Evolutionary conservation across 345 rosid genomes (phyloP), one percentile per base, ranked within the genome.

Genomic region (Aurinia saxatilis): DNA sequence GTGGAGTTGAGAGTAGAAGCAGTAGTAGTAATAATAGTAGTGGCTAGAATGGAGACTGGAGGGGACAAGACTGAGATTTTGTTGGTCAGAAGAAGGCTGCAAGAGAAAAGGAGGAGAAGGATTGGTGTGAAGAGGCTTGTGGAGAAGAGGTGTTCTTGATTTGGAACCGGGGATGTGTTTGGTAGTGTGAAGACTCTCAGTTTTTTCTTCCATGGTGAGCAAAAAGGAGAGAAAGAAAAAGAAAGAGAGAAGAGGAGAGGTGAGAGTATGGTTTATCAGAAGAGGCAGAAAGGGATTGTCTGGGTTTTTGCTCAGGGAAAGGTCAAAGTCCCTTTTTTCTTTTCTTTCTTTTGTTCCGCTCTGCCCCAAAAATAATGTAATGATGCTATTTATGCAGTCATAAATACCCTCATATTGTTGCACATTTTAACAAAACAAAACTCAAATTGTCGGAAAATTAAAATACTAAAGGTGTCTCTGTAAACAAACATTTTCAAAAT

Each of bases 181-280:
- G 17, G 18, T 56, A 30, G 45, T 31, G 58, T 55, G 59, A 17
- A 35, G 59, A 44, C 64, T 63, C 54, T 63, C 53, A 50, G 75
- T 57, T 58, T 71, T 73, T 38, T 83, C 87, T 72, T 92, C 98
- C 96, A 88, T 88, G 35, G 67, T 63, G 50, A 18, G 30, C 60
- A 25, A 55, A 51, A 18, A 25, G 37, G 49, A 41, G 36, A 19
- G 37, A 14, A 16, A 51, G 30, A 38, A 53, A 35, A 50, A 52
- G 63, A 68, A 57, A 35, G 63, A 56, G 51, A 60, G 55, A n/a
- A 68, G 42, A 38, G 60, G 51, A 53, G 56, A 76, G 68, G 13
- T 7, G 40, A 19, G 51, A 38, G 60, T 52, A 54, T 70, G 72
- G 50, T 51, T 6, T 47, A 61, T 57, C 44, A 56, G 57, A 70